Evolutionary conservation across 73 alveolate species (phyloP).

Genomic region (Strombidium stylifer): DNA sequence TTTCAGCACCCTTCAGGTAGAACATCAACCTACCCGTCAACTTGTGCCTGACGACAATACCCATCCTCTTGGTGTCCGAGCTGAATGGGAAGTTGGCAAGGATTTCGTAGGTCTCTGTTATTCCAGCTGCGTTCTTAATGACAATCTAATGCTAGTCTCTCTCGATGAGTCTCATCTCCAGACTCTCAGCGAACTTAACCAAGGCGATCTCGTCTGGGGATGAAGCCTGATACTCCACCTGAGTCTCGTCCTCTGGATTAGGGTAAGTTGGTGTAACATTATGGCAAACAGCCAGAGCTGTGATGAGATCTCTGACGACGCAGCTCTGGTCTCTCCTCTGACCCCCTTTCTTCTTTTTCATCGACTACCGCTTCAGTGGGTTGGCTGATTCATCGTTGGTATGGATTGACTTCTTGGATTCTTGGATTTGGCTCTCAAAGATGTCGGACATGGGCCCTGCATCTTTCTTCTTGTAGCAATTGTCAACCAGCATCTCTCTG

Average conservation of each 20-base stretch:
- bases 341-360: neutral
- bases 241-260: constrained; percentile 46
- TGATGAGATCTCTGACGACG: constrained; percentile 82
- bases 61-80: constrained; percentile 91
- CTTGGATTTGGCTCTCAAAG: neutral
- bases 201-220: constrained; percentile 96
- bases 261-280: constrained; percentile 92
- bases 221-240: constrained; percentile 76
- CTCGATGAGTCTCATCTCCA: constrained; percentile 64
- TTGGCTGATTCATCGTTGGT: neutral
- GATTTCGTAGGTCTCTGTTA: constrained; percentile 70
- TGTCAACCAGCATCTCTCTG: constrained; percentile 60
- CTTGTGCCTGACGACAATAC: constrained; percentile 77
- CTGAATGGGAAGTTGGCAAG: constrained; percentile 89
- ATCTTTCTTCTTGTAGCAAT: constrained; percentile 48
- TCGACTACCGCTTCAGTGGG: neutral
- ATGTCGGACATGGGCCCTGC: constrained; percentile 70
- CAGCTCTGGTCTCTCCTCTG: constrained; percentile 49
- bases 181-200: constrained; percentile 87
- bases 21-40: constrained; percentile 68
- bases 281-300: constrained; percentile 88
- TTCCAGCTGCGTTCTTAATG: constrained; percentile 57
- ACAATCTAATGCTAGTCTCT: constrained; percentile 67
- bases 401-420: neutral
- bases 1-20: constrained; percentile 96